Evolutionary conservation across 345 rosid species (phyloP).

Genomic region (Rhodamnia argentea): DNA sequence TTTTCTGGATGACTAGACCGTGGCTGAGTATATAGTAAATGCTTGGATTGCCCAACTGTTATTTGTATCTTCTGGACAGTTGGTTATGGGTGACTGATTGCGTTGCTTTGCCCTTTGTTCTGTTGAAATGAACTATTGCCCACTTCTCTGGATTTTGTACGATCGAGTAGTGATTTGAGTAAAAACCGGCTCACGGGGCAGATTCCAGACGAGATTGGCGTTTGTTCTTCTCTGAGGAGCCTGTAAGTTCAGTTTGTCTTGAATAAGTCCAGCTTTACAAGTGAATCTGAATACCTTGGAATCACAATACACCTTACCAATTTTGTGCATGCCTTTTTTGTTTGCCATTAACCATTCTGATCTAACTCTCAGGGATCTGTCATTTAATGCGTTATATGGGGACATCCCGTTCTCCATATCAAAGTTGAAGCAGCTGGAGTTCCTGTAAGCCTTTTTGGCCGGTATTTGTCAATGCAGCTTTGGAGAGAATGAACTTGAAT

Average conservation of each 20-base stretch:
- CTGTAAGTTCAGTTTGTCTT: constrained; percentile 38
- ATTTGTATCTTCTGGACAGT: background rate
- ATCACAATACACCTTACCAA: background rate
- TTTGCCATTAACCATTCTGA: background rate
- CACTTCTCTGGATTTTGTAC: background rate
- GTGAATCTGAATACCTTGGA: background rate
- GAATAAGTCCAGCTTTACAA: background rate
- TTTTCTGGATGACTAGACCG: background rate
- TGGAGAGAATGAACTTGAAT: background rate
- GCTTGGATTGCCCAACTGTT: background rate
- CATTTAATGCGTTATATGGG: constrained; percentile 74
- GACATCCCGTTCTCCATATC: constrained; percentile 92
- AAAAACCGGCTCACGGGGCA: constrained; percentile 81
- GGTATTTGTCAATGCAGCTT: background rate
- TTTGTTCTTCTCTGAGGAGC: constrained; percentile 62
- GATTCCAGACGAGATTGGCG: constrained; percentile 97
- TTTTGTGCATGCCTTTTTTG: background rate
- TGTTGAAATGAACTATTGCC: background rate
- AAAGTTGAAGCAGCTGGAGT: constrained; percentile 75
- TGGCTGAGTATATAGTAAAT: background rate
- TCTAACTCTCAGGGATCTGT: constrained; percentile 55
- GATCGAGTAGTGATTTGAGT: constrained; percentile 49
- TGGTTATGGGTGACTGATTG: background rate
- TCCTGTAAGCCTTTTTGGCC: constrained; percentile 38
- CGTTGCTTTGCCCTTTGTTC: background rate